Percentiles rank a stretch among this genome's conserved stretches.
phyloP scores from a whole-genome alignment of 2,329 filamentous ascomycete species.

The Alternaria dauci region DNA sequence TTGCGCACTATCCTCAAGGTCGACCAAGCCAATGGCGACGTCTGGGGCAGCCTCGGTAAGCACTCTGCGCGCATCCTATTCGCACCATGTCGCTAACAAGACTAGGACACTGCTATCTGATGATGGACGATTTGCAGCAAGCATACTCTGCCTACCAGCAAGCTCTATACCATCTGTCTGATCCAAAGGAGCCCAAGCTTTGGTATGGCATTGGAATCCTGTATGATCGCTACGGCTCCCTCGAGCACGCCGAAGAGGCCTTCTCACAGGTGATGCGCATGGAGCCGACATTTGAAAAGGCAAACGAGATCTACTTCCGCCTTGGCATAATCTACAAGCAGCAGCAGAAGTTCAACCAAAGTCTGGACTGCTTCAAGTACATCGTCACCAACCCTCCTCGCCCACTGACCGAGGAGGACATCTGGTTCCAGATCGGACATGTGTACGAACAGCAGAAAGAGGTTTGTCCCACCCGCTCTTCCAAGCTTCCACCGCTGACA shows the following conservation, averaged over 20 bases:
- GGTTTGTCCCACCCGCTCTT: constrained; percentile 64
- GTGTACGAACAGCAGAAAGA: constrained; percentile 99
- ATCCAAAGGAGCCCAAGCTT: constrained; percentile 96
- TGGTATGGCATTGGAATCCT: constrained; percentile 99
- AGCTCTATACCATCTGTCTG: constrained; percentile 88
- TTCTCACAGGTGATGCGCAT: constrained; percentile 99
- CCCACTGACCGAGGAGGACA: constrained; percentile 94
- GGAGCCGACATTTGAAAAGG: constrained; percentile 97
- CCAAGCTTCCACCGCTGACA: constrained; percentile 31
- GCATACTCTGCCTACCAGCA: constrained; percentile 97
- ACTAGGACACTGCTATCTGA: constrained; percentile 93
- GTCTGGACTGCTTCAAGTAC: constrained; percentile 97
- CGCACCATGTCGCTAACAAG: constrained; percentile 21
- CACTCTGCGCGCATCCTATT: neutral
- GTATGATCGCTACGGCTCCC: constrained; percentile 93
- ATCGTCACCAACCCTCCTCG: constrained; percentile 93
- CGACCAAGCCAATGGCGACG: constrained; percentile 88
- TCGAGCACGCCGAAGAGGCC: constrained; percentile 96
- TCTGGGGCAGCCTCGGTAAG: constrained; percentile 93
- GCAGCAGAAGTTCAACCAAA: constrained; percentile 90
- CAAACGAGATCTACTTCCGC: constrained; percentile 98
- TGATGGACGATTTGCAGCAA: constrained; percentile 98
- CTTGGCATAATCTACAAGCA: constrained; percentile 99
- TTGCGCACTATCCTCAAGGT: constrained; percentile 89
- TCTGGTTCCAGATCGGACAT: constrained; percentile 99